Evolutionary conservation across 2,329 filamentous ascomycete species (phyloP), one percentile per base, ranked within the genome.

Genomic region (Pseudogymnoascus sp.): DNA sequence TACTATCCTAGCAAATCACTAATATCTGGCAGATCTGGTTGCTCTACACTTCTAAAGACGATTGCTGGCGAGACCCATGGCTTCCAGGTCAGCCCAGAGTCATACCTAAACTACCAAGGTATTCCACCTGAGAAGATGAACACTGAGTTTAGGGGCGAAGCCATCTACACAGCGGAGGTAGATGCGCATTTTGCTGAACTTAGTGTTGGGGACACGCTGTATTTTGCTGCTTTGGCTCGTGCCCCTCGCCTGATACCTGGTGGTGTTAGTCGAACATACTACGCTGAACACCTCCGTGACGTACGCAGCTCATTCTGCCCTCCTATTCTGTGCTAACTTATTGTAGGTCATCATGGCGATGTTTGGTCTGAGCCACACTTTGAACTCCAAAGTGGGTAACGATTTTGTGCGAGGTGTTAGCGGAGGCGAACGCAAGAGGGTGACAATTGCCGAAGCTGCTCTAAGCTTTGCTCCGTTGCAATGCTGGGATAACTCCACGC

Each of bases 81-180:
- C 61, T 86, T 96, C 69, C 85, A 82, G 68, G 80, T 95, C 13
- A 88, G 91, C 59, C 77, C 87, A 2, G 77, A 79, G 10, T 87
- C 89, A 0, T 85, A 90, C 66, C 85, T 96, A 72, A 93, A 96
- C 76, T 96, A 96, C 72, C 88, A 95, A 74, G 88, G 86, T 80
- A 74, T 62, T 61, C 63, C 56, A 21, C 29, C 62, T 16, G n/a
- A 89, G 71, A 83, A 91, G 72, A 93, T 95, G 89, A 85, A 89
- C 76, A 84, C 83, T 10, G 80, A 83, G 66, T 92, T 93, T 77
- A 86, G 89, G 29, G 91, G 91, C 67, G 91, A 96, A 76, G 89
- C 89, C 66, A 93, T 95, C 73, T 95, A 95, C 76, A 93, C 89
- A 0, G 89, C 89, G 64, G 90, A 95, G 74, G 87, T 90, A 37